Base-by-base conservation (phyloP, 495 filamentous ascomycete genomes). In the Xylaria telfairii region DNA sequence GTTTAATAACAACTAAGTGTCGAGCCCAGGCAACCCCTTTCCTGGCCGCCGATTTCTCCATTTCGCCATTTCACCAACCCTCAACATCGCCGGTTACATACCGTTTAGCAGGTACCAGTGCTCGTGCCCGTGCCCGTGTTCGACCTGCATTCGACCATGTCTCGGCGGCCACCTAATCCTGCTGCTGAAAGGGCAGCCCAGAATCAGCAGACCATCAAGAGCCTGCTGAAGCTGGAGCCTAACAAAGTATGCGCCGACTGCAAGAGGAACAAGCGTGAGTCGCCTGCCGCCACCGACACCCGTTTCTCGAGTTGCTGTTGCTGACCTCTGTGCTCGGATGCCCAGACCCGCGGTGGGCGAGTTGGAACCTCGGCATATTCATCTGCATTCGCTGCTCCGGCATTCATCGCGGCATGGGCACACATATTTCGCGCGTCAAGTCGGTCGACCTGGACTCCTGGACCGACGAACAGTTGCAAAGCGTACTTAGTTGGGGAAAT, bases 211-310 rank as follows among this genome's bases (percentile, higher is more conserved):
- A 94, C 92, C 15, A 94, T 99, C 81, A 98, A 98, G 84, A 92
- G 83, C 73, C 87, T 99, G 69, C 81, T 97, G 82, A 98, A 98
- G 83, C 84, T 98, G 70, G 95, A 97, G 75, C 80, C 87, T 68
- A 99, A 99, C 83, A 98, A 98, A 83, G 90, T 90, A 77, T 99
- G 96, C 87, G 96, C 96, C 47, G 96, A 99, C 78, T 99, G 96
- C 87, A 99, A 99, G 86, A 89, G 93, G 79, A 98, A 98, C 81
- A 98, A 98, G 79, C 96, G 95, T 96, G 77, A 78, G 91, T 85
- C 42, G 44, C 70, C 49, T 39, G n/a, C 39, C 44, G 32, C 53
- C 15, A 54, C 51, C 24, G n/a, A 10, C 57, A 30, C 54, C 49
- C 15, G 30, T 30, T 26, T n/a, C 28, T 34, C 26, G 15, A 26